Evolutionary conservation across 176 grass and related monocot genomes (phyloP).

Genomic region (Aegilops umbellulata): DNA sequence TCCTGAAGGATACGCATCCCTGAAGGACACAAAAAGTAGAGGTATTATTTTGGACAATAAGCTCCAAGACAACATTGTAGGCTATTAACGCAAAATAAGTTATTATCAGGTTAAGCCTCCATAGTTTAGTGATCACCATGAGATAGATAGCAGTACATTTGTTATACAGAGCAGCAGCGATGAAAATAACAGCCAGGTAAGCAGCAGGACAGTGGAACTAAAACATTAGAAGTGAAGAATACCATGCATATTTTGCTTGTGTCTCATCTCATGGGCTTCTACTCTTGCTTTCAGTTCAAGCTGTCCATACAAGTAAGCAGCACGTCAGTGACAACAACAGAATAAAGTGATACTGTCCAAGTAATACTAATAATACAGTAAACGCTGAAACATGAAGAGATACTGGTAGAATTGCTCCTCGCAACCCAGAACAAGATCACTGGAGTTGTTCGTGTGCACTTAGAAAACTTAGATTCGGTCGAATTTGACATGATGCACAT

Average conservation of each 20-base stretch:
- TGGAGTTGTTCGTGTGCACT: background rate
- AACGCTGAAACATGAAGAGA: background rate
- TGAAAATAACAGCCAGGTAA: too few species aligned
- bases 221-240: slow-evolving; percentile 11
- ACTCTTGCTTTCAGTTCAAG: slow-evolving; percentile 47
- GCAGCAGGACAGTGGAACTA: background rate
- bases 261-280: slow-evolving; percentile 34
- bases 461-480: background rate
- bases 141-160: too few species aligned
- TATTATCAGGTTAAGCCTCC: too few species aligned
- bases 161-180: too few species aligned
- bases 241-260: slow-evolving; percentile 33
- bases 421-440: background rate
- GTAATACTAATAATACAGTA: too few species aligned
- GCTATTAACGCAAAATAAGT: too few species aligned
- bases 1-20: too few species aligned
- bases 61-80: too few species aligned
- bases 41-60: too few species aligned
- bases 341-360: background rate
- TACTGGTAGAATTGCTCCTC: background rate
- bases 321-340: slow-evolving; percentile 15
- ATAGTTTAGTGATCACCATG: too few species aligned
- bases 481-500: background rate
- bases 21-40: too few species aligned
- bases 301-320: slow-evolving; percentile 32